Evolutionary conservation across 78 protist genomes (phyloP).

Genomic region (Fonticula alba): DNA sequence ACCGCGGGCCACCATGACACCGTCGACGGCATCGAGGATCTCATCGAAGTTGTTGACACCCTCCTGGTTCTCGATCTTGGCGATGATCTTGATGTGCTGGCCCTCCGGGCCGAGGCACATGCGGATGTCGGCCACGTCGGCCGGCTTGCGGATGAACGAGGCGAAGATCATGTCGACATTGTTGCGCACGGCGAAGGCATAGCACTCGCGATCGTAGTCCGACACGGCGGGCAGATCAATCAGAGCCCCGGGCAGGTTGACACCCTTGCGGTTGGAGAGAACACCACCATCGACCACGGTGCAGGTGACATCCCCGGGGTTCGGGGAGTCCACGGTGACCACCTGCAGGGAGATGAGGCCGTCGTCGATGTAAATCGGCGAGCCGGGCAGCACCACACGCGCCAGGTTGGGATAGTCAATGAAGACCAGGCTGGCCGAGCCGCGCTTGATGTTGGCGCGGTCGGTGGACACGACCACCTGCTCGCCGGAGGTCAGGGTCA

Average conservation of each 20-base stretch:
- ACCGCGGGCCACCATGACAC: constrained; percentile 88
- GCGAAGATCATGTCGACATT: constrained; percentile 58
- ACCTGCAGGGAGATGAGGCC: constrained; percentile 36
- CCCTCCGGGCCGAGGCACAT: constrained; percentile 17
- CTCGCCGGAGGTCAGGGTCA: not conserved
- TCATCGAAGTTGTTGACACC: constrained; percentile 49
- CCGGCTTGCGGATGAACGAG: constrained; percentile 42
- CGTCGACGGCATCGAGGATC: constrained; percentile 59
- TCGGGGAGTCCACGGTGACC: no score
- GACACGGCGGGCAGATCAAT: constrained; percentile 56
- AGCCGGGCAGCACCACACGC: constrained; percentile 13
- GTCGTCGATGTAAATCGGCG: constrained; percentile 33
- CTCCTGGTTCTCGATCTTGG: constrained; percentile 74
- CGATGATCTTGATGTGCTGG: constrained; percentile 34
- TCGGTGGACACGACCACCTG: not conserved
- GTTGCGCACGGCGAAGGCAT: constrained; percentile 25
- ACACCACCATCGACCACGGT: constrained; percentile 28
- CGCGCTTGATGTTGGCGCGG: not conserved
- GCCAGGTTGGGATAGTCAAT: constrained; percentile 16
- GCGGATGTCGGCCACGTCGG: constrained; percentile 35
- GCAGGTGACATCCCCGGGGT: constrained; percentile 7
- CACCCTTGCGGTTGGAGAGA: constrained; percentile 43
- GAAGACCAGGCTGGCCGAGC: not conserved
- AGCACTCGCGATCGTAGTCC: constrained; percentile 49
- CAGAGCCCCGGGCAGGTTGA: constrained; percentile 48